Evolutionary conservation across 1,139 yeast genomes (phyloP).

Genomic region (Suhomyces guaymorum): DNA sequence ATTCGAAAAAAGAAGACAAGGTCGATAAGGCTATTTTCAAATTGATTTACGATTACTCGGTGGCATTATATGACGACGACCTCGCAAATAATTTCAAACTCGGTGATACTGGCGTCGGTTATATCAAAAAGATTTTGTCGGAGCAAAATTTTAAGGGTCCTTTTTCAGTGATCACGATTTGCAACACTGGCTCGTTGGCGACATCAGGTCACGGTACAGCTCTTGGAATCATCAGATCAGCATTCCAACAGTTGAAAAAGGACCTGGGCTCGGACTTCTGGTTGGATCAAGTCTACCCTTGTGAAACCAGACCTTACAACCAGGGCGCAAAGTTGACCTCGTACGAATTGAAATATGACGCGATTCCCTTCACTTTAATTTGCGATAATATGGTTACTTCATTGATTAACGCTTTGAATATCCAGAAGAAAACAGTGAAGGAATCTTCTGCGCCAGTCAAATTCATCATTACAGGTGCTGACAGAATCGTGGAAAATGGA

Average conservation of each 20-base stretch:
- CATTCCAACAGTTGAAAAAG: conserved; percentile 45
- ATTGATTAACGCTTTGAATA: conserved; percentile 45
- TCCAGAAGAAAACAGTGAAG: conserved; percentile 21
- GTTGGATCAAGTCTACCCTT: conserved; percentile 73
- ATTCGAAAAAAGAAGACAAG: conserved; percentile 17
- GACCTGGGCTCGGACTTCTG: conserved; percentile 35
- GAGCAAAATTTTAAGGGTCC: conserved; percentile 58
- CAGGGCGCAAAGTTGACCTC: conserved; percentile 96
- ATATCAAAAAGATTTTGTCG: conserved; percentile 51
- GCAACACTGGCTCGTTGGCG: conserved; percentile 88
- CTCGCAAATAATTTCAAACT: conserved; percentile 71
- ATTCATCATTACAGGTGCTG: conserved; percentile 97
- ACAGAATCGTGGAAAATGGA: conserved; percentile 86
- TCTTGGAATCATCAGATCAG: conserved; percentile 81
- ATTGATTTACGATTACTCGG: conserved; percentile 51
- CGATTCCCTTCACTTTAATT: conserved; percentile 82
- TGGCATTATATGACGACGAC: conserved; percentile 69
- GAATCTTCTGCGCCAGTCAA: conserved; percentile 58
- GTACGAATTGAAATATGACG: conserved; percentile 80
- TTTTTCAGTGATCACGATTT: conserved; percentile 81
- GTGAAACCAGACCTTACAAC: conserved; percentile 95
- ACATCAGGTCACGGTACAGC: conserved; percentile 99
- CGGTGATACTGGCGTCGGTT: conserved; percentile 80
- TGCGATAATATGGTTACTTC: conserved; percentile 93
- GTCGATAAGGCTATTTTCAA: conserved; percentile 35